phyloP scores from a whole-genome alignment of 345 rosid genomes.

The Clarkia xantiana region DNA sequence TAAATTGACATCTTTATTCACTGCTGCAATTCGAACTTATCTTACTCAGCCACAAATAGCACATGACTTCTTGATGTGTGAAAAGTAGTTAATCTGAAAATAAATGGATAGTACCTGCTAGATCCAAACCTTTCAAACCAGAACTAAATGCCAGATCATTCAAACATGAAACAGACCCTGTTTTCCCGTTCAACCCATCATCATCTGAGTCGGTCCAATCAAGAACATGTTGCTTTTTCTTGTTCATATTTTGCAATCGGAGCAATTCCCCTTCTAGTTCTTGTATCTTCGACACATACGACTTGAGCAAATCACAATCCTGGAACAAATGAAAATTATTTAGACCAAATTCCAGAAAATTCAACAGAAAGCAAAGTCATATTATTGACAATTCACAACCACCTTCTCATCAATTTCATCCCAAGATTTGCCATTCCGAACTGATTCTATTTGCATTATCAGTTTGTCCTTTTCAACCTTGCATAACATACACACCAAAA shows the following conservation, averaged over 20 bases:
- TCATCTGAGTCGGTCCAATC: conserved; percentile 45
- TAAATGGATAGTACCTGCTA: conserved; percentile 29
- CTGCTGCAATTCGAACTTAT: too few relatives aligned
- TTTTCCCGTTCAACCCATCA: conserved; percentile 35
- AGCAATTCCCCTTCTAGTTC: conserved; percentile 77
- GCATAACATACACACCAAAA: conserved; percentile 9
- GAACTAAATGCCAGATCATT: conserved; percentile 40
- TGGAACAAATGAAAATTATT: conserved; percentile 15
- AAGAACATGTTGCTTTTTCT: conserved; percentile 24
- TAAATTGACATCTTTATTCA: too few relatives aligned
- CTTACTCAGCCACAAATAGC: too few relatives aligned
- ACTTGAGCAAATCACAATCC: conserved; percentile 60
- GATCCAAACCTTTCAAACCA: conserved; percentile 33
- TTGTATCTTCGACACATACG: conserved; percentile 72
- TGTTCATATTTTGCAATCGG: conserved; percentile 33
- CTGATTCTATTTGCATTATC: conserved; percentile 59
- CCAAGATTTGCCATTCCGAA: conserved; percentile 73
- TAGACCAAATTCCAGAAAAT: background rate
- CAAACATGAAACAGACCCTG: conserved; percentile 36
- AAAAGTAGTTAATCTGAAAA: background rate
- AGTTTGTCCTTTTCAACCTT: conserved; percentile 88
- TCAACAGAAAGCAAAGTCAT: too few relatives aligned
- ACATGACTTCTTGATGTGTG: background rate
- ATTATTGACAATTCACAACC: too few relatives aligned
- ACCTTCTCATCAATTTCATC: conserved; percentile 48